Base-by-base conservation (phyloP, 768 basidiomycete genomes). In the Boletus fagicola region DNA sequence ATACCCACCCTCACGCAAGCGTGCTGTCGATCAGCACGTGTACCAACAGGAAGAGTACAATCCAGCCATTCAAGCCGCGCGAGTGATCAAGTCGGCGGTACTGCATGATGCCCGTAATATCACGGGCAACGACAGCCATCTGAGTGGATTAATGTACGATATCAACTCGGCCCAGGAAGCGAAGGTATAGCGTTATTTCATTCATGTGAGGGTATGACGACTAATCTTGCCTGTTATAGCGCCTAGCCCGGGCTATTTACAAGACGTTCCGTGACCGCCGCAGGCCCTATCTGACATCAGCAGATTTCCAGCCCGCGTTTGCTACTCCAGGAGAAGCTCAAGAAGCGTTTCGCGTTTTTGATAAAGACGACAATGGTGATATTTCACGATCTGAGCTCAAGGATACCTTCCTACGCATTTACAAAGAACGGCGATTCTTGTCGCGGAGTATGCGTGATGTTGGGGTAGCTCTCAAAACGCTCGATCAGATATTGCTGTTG, bases 381-480 rank as follows among this genome's bases (percentile, higher is more conserved):
- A 77, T 91, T 54, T 84, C 86, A 15, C 83, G 84, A 38, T 76
- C 81, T n/a, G 90, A 92, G 70, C 80, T 92, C 67, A 92, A 90
- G 73, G 75, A 80, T 28, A 80, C 79, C 30, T 67, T 90, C 26
- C 72, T 90, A 58, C 84, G 80, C 65, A 78, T 88, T 13, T 92
- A 92, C 77, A 88, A 86, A 68, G 90, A 92, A 67, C 84, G 90
- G 2, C 80, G 88, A 24, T 85, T 85, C 74, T 76, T 92, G 28
- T 85, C 84, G 42, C 83, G 86, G 51, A 86, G 86, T 26, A 86
- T 92, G 82, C 86, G 83, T 49, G 90, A 92, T 67, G 88, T 88
- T 47, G 78, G 84, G 11, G 79, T 75, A 38, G 90, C 90, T 30
- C 76, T 92, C 44, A 77, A 70, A 62, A 86, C 84, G 9, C 77